Evolutionary conservation across 1,284 basidiomycete species (phyloP), one percentile per base, ranked within the genome.

Genomic region (Naganishia albida): DNA sequence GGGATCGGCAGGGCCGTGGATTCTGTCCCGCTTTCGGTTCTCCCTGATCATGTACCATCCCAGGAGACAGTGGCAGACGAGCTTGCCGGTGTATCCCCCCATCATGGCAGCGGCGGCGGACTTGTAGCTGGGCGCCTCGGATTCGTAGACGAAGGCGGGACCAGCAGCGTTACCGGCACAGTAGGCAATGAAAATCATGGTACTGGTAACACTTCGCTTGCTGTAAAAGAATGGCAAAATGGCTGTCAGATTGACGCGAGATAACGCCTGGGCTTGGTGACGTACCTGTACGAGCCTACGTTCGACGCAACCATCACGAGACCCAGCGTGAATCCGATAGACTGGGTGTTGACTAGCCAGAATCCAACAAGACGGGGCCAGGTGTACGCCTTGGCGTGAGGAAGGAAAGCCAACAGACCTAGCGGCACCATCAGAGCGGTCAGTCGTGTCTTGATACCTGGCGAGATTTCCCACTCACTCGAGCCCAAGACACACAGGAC

Each of bases 231-330:
- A 62, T 0, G 62, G 63, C 23, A 59, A 64, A 16, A 34, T 13
- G 13, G 23, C 18, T 39, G 34, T 25, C 30, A 38, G 28, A 40
- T 64, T 15, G 15, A 40, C 8, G 2, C 18, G 15, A 63, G 1
- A 23, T 20, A 38, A 39, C 20, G 18, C 15, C 1, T 10, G 23
- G 20, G 10, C 4, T 6, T 48, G 6, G 1, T 34, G 15, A 55
- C 62, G 23, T 26, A 64, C 62, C 62, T 71, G 68, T 74, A 74
- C 23, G 70, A 69, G 49, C 71, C 73, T 54, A 75, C 70, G 69
- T 77, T 77, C 63, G 69, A 70, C 1, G 72, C 72, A 48, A 77
- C 70, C 76, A 77, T 77, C 65, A 77, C 76, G 28, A 77, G 71
- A 64, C 75, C 74, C 28, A 77, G 73, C 34, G 74, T 75, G 72